Evolutionary conservation across 2,329 filamentous ascomycete genomes (phyloP).

Genomic region (Fusarium temperatum): DNA sequence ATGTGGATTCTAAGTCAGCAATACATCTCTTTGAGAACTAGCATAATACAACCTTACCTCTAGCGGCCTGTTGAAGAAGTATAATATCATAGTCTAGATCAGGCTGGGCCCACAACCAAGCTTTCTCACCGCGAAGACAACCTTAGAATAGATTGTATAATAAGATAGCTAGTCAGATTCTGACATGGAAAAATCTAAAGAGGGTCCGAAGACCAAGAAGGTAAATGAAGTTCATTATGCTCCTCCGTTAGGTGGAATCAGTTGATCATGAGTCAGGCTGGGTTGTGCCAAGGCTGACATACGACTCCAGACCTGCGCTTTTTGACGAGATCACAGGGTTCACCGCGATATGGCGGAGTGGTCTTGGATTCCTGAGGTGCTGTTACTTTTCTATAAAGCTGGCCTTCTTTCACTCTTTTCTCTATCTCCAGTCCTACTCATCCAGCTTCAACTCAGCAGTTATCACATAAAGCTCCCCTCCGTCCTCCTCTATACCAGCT

Average conservation of each 20-base stretch:
- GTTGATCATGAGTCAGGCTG: neutral
- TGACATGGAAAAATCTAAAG: rapidly evolving
- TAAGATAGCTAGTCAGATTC: neutral
- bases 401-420: neutral
- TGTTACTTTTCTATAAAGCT: neutral
- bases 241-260: neutral
- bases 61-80: neutral
- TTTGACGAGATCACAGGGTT: neutral
- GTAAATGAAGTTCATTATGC: neutral
- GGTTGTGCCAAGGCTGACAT: neutral
- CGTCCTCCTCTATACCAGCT: neutral
- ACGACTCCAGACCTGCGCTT: neutral
- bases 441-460: neutral
- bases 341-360: no score
- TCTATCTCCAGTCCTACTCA: neutral
- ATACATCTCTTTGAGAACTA: no score
- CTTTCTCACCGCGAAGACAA: neutral
- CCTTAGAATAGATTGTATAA: neutral
- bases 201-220: neutral
- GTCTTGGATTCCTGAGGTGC: no score
- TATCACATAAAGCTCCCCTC: neutral
- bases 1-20: neutral
- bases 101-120: neutral
- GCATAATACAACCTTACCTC: neutral
- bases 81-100: neutral